Evolutionary conservation across 2,329 filamentous ascomycete species (phyloP), one percentile per base, ranked within the genome.

Genomic region (Acrocalymma vagum): DNA sequence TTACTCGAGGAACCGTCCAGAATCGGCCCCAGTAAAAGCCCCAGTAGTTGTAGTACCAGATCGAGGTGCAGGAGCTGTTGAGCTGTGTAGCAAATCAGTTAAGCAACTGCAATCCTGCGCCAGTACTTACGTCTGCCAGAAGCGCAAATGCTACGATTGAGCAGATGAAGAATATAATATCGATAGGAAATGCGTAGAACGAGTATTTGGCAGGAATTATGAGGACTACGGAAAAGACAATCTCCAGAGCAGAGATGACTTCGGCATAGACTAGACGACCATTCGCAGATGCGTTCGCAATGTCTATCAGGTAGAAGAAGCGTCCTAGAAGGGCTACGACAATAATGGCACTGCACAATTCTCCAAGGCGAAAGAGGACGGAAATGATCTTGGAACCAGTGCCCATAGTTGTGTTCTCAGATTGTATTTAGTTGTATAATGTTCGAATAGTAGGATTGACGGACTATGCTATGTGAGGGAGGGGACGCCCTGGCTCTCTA

Each of bases 21-120:
- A 48, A 48, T 9, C 45, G 34, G 23, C 45, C 45, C 45, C 45
- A 48, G 30, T 48, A 43, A 17, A 24, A 44, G 14, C 45, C 45
- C 45, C 45, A 48, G 30, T 48, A 48, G 15, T 37, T 40, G 8
- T 23, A 44, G 26, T 43, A 48, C 45, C 45, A 48, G 15, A 13
- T 14, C 14, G 45, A 48, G 27, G 29, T 22, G 30, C 45, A 48
- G 21, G 45, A 44, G 27, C 36, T 37, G 22, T 44, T 40, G 14
- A 48, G 32, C 45, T 48, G 35, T 32, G 24, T 25, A 35, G 6
- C 18, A 15, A 38, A 15, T 48, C 18, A 48, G 39, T 21, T n/a
- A n/a, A n/a, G n/a, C n/a, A n/a, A 23, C 15, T 24, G 9, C 9
- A 28, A 28, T 43, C 15, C 32, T 2, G 15, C 17, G 11, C 18